Evolutionary conservation across 352 stramenopile species (phyloP), one percentile per base, ranked within the genome.

Genomic region (Globisporangium sylvaticum): DNA sequence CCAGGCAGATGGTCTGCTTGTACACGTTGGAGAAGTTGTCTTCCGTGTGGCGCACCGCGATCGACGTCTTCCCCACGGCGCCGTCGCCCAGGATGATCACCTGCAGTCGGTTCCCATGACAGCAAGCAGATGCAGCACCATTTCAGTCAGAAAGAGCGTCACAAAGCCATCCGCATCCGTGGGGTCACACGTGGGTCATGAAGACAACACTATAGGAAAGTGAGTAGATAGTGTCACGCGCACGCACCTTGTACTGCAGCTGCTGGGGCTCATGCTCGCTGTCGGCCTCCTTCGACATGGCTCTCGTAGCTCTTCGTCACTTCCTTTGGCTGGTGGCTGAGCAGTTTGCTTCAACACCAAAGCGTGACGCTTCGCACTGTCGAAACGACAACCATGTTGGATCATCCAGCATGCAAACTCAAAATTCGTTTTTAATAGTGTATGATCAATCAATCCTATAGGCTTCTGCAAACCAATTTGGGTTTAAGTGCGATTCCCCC

Each of bases 51-150:
- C 94, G 83, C 75, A 92, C 96, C 8, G 90, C 91, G 58, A 98
- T 97, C 29, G 89, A 98, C n/a, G 94, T 98, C 76, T 98, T 98
- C 44, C 94, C 94, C 25, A 98, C 95, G 15, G 94, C 92, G 31
- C 94, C 95, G 75, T 98, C 92, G 5, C 94, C 94, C 31, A 98
- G 67, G 58, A 98, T 88, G 67, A 98, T 98, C 48, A 98, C 87
- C 89, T 98, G 44, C n/a, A 39, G 14, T n/a, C 73, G 15, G 39
- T 65, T 24, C 5, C 3, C 31, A 20, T 7, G 37, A 20, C 12
- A 44, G 10, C 37, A 6, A 42, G 12, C 14, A 44, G 12, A 20
- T 20, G 37, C 37, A 44, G 4, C 37, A 44, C 4, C 10, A 44
- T 0, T 12, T 5, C 15, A 12, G 5, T 44, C 37, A 44, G 58